A percentile compares a stretch with the other conserved stretches of the same genome.
Evolutionary conservation across 1,284 basidiomycete genomes (phyloP).

Genomic region (Kwoniella shivajii): DNA sequence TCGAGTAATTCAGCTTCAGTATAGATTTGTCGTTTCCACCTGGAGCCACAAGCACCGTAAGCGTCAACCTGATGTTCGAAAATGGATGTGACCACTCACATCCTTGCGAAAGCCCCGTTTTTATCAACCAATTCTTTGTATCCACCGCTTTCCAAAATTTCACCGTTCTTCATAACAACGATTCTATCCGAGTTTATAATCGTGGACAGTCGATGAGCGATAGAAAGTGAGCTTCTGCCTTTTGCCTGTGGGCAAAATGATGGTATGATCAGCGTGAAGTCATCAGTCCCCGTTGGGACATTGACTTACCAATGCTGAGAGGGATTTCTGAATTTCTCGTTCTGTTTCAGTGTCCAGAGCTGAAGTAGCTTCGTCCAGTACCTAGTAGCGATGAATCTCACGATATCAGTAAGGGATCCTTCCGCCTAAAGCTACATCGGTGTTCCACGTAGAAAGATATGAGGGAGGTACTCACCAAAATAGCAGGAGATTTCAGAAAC

Average conservation of each 20-base stretch:
- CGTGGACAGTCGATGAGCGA: constrained; percentile 67
- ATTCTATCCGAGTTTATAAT: constrained; percentile 68
- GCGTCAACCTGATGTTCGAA: not conserved
- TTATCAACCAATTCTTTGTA: constrained; percentile 75
- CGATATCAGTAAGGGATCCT: not conserved
- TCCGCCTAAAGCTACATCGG: not conserved
- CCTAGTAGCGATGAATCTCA: constrained; percentile 46
- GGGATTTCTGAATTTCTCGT: constrained; percentile 46
- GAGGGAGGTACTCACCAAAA: constrained; percentile 64
- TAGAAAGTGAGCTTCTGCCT: constrained; percentile 88
- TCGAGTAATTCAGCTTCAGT: constrained; percentile 48
- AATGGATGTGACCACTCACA: constrained; percentile 29
- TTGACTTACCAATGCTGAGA: constrained; percentile 86
- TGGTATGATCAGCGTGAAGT: not conserved
- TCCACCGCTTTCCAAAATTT: constrained; percentile 81
- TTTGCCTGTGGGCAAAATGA: constrained; percentile 56
- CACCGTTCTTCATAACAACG: constrained; percentile 82
- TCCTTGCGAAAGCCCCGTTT: constrained; percentile 53
- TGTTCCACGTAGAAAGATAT: not conserved
- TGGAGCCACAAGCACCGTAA: constrained; percentile 1
- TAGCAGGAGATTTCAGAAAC: constrained; percentile 88
- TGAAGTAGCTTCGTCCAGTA: constrained; percentile 98
- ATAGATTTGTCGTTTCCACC: constrained; percentile 52
- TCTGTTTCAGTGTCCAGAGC: constrained; percentile 94
- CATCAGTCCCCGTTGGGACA: constrained; percentile 41